Conservation (phyloP, 345 rosid species). For the Heritiera fomes region DNA sequence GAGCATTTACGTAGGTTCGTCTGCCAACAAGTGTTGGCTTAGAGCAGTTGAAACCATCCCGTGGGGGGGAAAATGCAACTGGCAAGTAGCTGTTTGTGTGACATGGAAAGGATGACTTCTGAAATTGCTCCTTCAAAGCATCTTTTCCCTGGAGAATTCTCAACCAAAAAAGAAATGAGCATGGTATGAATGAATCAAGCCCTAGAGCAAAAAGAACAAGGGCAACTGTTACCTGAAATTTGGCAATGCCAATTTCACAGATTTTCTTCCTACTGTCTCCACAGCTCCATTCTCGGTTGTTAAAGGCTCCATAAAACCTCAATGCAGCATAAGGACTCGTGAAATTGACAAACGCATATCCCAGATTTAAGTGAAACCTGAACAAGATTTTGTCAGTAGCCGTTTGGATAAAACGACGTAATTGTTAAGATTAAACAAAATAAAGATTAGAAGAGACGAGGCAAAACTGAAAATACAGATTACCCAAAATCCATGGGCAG, state of each 20-base stretch:
- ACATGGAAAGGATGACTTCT: conserved; percentile 37
- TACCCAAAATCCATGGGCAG: conserved; percentile 63
- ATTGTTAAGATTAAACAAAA: not conserved
- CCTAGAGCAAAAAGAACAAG: not conserved
- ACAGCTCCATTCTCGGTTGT: conserved; percentile 31
- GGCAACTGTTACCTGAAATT: conserved; percentile 37
- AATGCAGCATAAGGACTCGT: conserved; percentile 38
- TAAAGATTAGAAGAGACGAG: not conserved
- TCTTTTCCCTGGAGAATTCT: conserved; percentile 40
- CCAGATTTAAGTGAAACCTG: conserved; percentile 38
- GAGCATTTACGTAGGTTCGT: not conserved
- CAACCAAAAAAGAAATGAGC: not conserved
- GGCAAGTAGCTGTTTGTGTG: conserved; percentile 43
- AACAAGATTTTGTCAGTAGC: not conserved
- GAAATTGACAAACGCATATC: conserved; percentile 64
- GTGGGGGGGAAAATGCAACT: conserved; percentile 4
- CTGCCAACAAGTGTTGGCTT: not conserved
- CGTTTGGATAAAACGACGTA: not conserved
- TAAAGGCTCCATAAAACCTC: conserved; percentile 29
- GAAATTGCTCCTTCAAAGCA: conserved; percentile 29
- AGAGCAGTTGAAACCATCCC: not conserved
- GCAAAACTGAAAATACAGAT: not conserved
- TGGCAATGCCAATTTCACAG: conserved; percentile 38
- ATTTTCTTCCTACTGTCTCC: conserved; percentile 9
- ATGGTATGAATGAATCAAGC: not conserved